phyloP scores from a whole-genome alignment of 192 early-diverging fungal genomes.

The Coemansia sp. region DNA sequence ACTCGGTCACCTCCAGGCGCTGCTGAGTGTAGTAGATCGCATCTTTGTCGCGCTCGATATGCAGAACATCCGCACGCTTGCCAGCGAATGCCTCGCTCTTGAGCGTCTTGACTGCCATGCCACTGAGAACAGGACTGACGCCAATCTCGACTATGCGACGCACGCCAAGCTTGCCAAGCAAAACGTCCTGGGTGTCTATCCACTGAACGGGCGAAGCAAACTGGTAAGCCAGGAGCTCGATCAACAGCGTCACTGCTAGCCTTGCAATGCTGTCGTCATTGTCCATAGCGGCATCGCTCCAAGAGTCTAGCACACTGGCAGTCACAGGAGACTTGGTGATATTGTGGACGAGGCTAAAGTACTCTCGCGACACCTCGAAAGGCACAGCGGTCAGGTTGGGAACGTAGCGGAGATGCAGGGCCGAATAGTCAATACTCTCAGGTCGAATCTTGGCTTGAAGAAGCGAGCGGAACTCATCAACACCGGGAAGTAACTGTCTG shows the following conservation, averaged over 20 bases:
- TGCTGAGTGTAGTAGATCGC: slow-evolving; percentile 19
- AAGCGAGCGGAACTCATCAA: slow-evolving; percentile 85
- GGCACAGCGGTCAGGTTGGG: slow-evolving; percentile 93
- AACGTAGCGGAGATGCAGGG: slow-evolving; percentile 80
- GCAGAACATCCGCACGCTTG: slow-evolving; percentile 13
- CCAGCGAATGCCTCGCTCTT: neutral
- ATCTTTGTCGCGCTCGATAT: slow-evolving; percentile 19
- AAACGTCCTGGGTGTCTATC: slow-evolving; percentile 92
- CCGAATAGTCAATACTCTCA: slow-evolving; percentile 66
- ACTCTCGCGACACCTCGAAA: slow-evolving; percentile 78
- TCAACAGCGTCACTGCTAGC: slow-evolving; percentile 77
- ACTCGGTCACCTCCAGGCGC: neutral
- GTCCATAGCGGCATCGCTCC: slow-evolving; percentile 49
- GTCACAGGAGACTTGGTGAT: slow-evolving; percentile 72
- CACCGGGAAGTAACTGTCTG: slow-evolving; percentile 79
- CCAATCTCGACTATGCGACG: slow-evolving; percentile 87
- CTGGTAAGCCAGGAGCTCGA: slow-evolving; percentile 91
- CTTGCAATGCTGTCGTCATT: slow-evolving; percentile 67
- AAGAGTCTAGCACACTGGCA: slow-evolving; percentile 70
- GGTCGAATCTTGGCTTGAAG: slow-evolving; percentile 78
- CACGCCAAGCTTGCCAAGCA: slow-evolving; percentile 76
- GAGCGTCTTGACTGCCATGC: slow-evolving; percentile 76
- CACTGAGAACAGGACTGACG: slow-evolving; percentile 80
- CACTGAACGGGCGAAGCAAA: slow-evolving; percentile 92
- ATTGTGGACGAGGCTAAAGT: slow-evolving; percentile 72